phyloP scores from a whole-genome alignment of 441 rosid species.

The Pelargonium citronellum region DNA sequence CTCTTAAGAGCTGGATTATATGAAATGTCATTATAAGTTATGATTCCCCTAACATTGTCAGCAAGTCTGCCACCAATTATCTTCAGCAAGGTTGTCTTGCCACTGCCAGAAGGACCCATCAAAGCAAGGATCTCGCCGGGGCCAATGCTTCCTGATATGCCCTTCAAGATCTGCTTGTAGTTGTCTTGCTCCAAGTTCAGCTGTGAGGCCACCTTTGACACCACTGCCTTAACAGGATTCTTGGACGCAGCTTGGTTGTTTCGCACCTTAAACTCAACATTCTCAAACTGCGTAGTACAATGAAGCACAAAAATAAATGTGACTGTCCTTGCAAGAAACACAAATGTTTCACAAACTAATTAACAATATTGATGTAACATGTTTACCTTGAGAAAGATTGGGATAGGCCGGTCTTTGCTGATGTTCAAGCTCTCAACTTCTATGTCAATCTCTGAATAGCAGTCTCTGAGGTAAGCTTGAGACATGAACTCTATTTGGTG shows the following conservation, averaged over 20 bases:
- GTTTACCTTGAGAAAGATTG: constrained; percentile 76
- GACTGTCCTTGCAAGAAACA: too few relatives aligned
- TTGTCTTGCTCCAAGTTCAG: constrained; percentile 46
- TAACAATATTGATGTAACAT: background rate
- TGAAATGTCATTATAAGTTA: constrained; percentile 75
- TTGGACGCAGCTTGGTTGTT: constrained; percentile 33
- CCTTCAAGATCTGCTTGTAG: constrained; percentile 71
- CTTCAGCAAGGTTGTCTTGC: constrained; percentile 84
- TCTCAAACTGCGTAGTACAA: constrained; percentile 62
- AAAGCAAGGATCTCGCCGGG: constrained; percentile 89
- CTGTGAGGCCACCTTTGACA: constrained; percentile 60
- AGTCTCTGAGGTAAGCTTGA: constrained; percentile 62
- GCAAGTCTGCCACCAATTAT: constrained; percentile 78
- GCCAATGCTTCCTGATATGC: constrained; percentile 85
- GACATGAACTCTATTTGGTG: constrained; percentile 77
- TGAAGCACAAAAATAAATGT: background rate
- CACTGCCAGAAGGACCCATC: constrained; percentile 99
- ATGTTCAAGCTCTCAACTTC: constrained; percentile 37
- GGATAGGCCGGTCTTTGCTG: constrained; percentile 58
- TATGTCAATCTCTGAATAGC: constrained; percentile 60
- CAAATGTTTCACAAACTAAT: background rate
- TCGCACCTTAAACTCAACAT: constrained; percentile 69
- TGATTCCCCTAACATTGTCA: constrained; percentile 57
- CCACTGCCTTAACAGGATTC: constrained; percentile 58
- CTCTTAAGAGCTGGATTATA: constrained; percentile 66